Evolutionary conservation across 2,329 filamentous ascomycete genomes (phyloP), one percentile per base, ranked within the genome.

Genomic region (Fulvia fulva): DNA sequence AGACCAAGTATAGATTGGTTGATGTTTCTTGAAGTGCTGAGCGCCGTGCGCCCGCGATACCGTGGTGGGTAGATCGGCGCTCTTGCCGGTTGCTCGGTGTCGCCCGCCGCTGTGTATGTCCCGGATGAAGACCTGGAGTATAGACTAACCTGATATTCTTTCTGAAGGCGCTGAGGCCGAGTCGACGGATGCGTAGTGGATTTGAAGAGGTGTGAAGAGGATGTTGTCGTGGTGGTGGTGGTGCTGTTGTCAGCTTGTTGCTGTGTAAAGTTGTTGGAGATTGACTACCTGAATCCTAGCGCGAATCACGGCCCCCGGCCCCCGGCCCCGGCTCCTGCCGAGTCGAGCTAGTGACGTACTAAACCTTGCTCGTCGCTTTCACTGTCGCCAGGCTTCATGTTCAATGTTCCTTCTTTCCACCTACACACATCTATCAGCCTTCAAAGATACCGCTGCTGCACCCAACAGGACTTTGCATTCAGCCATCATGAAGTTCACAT

Each of bases 401-500:
- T 51, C n/a, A n/a, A n/a, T n/a, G n/a, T n/a, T n/a, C n/a, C 55
- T 19, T 30, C 43, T 44, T 21, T 19, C 51, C n/a, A 51, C 53
- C 22, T 23, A 50, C 53, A 32, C 23, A 16, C n/a, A 46, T 49
- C 53, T 5, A 50, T 28, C 46, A 41, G 4, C 37, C 16, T 41
- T 41, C 37, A n/a, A n/a, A 41, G 46, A 32, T 21, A 28, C 5
- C 46, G 25, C 45, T 25, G 46, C 46, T 30, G n/a, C 22, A 50
- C 21, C 5, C 22, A 21, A 56, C 45, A 28, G 44, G 30, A 14
- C 28, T 22, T 37, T 25, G 21, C 28, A 22, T 26, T 11, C 32
- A 51, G 44, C 32, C 23, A 26, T 22, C 55, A 73, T 73, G 71
- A 71, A 68, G 53, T 63, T 69, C 64, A 54, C 58, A 11, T 32